phyloP scores from a whole-genome alignment of 2,329 filamentous ascomycete species.

The Madurella mycetomatis region DNA sequence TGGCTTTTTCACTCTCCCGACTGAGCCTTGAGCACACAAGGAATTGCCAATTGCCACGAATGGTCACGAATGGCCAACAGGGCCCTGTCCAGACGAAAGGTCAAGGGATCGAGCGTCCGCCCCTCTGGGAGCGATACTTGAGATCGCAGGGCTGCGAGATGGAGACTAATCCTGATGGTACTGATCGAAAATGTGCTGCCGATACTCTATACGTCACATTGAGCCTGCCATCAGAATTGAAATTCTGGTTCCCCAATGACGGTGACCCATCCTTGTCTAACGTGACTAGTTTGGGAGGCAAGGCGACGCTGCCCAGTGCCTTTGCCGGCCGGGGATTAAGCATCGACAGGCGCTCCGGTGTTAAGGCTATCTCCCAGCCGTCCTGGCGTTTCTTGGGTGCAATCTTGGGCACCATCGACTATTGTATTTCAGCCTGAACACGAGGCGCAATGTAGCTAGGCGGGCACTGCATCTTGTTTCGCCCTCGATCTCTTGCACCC shows the following conservation, averaged over 20 bases:
- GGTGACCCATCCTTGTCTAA: background rate
- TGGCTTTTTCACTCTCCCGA: constrained; percentile 1
- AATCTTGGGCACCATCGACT: constrained; percentile 15
- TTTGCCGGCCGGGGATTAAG: background rate
- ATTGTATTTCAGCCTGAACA: constrained; percentile 17
- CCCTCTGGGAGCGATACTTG: background rate
- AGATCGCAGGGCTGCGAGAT: background rate
- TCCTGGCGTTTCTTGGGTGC: constrained; percentile 6
- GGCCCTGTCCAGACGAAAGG: background rate
- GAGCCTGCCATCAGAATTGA: background rate
- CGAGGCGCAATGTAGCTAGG: constrained; percentile 9
- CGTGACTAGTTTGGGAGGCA: no score
- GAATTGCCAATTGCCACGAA: background rate
- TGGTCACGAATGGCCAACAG: no score
- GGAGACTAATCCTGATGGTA: background rate
- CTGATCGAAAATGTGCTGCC: background rate
- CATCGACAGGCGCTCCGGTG: background rate
- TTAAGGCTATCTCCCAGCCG: background rate
- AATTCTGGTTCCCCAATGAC: background rate
- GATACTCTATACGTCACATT: background rate
- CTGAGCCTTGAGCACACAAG: background rate
- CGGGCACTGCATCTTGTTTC: constrained; percentile 4
- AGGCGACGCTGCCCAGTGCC: no score
- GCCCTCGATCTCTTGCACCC: background rate
- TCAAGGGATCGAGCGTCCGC: background rate